Evolutionary conservation across 768 basidiomycete genomes (phyloP).

Genomic region (Boletus sp.): DNA sequence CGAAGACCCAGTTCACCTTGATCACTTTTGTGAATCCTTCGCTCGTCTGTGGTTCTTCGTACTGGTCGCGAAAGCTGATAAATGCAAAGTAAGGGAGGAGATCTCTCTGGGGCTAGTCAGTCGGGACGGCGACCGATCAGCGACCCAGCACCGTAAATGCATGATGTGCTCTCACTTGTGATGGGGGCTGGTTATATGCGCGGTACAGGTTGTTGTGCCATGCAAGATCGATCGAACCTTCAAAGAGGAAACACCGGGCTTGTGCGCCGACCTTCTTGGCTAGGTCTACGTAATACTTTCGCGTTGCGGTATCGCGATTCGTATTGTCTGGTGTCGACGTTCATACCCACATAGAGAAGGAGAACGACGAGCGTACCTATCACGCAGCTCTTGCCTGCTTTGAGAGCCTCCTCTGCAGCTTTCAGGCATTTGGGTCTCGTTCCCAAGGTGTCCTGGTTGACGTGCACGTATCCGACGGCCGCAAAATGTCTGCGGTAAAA

Average conservation of each 20-base stretch:
- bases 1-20: constrained; percentile 77
- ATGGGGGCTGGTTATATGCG: constrained; percentile 57
- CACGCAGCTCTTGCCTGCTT: constrained; percentile 63
- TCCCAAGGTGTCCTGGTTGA: constrained; percentile 84
- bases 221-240: constrained; percentile 74
- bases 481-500: constrained; percentile 74
- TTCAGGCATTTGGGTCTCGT: constrained; percentile 75
- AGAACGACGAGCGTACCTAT: constrained; percentile 53
- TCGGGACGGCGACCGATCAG: background rate
- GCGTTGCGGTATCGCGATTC: constrained; percentile 71
- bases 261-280: constrained; percentile 55
- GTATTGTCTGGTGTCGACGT: constrained; percentile 69
- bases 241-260: constrained; percentile 72
- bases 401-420: constrained; percentile 54
- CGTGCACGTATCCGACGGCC: constrained; percentile 66
- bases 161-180: constrained; percentile 15
- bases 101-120: constrained; percentile 44
- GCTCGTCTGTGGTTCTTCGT: constrained; percentile 58
- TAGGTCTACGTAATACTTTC: constrained; percentile 68
- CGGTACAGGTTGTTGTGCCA: constrained; percentile 95
- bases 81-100: constrained; percentile 62
- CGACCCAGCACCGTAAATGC: background rate
- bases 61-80: constrained; percentile 53
- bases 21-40: constrained; percentile 83
- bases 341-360: background rate